Conservation (phyloP, 495 filamentous ascomycete genomes). For the Podospora pseudoanserina region DNA sequence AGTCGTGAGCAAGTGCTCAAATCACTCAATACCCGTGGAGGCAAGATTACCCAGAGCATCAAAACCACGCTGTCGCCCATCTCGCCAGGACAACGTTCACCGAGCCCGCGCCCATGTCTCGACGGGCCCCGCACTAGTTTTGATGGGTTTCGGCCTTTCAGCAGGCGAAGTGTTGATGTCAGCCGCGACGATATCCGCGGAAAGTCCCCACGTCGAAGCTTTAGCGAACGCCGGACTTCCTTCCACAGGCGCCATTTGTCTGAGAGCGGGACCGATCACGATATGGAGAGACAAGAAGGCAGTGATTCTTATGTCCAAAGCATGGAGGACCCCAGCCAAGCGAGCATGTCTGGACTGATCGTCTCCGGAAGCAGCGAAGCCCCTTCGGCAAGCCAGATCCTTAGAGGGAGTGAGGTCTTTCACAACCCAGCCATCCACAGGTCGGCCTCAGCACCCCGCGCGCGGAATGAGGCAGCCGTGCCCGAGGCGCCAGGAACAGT, state of each 20-base stretch:
- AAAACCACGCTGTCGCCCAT: conserved; percentile 59
- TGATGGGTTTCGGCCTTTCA: conserved; percentile 41
- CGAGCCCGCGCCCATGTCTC: conserved; percentile 43
- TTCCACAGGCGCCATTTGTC: conserved; percentile 39
- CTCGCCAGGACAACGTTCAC: conserved; percentile 38
- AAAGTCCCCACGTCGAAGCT: conserved; percentile 51
- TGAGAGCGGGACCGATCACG: conserved; percentile 39
- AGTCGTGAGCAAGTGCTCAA: conserved; percentile 13
- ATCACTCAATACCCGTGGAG: conserved; percentile 33
- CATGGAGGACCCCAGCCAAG: conserved; percentile 57
- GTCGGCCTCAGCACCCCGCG: conserved; percentile 38
- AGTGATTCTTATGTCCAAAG: conserved; percentile 76
- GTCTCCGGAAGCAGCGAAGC: conserved; percentile 72
- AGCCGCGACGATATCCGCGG: conserved; percentile 34
- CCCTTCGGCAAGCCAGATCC: conserved; percentile 85
- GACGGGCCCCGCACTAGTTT: conserved; percentile 42
- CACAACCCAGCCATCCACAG: conserved; percentile 70
- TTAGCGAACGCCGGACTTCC: conserved; percentile 53
- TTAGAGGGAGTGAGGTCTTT: conserved; percentile 83
- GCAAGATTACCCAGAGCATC: conserved; percentile 59
- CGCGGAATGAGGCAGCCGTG: conserved; percentile 7
- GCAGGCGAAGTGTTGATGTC: conserved; percentile 51
- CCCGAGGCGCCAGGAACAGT: not conserved
- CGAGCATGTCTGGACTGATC: conserved; percentile 60
- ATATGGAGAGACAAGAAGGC: conserved; percentile 55